Conservation (phyloP, 164 flowering plant species). For the Umbilicus rupestris region DNA sequence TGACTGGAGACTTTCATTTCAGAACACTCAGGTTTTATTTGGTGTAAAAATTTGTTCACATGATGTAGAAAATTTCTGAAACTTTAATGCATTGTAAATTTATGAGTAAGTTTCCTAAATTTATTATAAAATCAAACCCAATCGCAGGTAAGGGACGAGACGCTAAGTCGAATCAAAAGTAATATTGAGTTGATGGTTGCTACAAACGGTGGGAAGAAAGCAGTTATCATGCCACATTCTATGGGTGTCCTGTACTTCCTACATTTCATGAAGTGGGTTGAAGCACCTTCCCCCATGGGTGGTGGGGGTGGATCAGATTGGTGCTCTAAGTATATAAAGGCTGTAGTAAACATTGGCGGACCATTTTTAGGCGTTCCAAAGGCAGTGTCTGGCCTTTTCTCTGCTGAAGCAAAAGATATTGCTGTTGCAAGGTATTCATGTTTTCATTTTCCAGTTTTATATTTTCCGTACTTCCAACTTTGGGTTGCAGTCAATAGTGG, state of each 20-base stretch:
- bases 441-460: not conserved
- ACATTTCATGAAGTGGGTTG: constrained; percentile 84
- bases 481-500: not conserved
- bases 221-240: constrained; percentile 65
- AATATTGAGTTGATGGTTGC: constrained; percentile 63
- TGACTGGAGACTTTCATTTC: constrained; percentile 74
- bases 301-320: constrained; percentile 78
- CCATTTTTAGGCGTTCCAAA: constrained; percentile 97
- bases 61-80: not conserved
- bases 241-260: constrained; percentile 72
- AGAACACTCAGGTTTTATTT: constrained; percentile 62
- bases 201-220: constrained; percentile 61
- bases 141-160: constrained; percentile 48
- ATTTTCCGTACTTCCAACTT: not conserved
- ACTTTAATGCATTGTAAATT: not conserved
- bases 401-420: constrained; percentile 90
- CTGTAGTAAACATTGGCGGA: constrained; percentile 83
- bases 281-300: constrained; percentile 82
- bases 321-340: constrained; percentile 68
- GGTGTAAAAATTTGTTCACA: not conserved
- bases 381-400: constrained; percentile 83
- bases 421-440: constrained; percentile 73
- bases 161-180: constrained; percentile 63
- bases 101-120: not conserved
- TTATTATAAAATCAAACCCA: constrained; percentile 12